Base-by-base conservation (phyloP, 2,329 filamentous ascomycete species). In the Chaetomium sp. region DNA sequence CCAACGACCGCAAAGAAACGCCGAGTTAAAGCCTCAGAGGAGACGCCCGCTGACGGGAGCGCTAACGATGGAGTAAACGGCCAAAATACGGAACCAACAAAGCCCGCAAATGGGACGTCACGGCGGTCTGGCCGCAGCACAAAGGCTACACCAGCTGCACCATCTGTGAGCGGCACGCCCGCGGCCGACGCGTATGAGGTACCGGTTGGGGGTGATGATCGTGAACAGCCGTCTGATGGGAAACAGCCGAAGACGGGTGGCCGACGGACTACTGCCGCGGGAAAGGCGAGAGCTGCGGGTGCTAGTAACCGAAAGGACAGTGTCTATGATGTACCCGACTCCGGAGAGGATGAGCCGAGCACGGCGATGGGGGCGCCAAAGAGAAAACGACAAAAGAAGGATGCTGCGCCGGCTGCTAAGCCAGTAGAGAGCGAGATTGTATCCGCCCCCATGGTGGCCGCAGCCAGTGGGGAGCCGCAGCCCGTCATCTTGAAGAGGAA, bases 311-410 rank as follows among this genome's bases (percentile, higher is more conserved):
- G 46, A n/a, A 61, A 49, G 27, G 54, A 49, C 35, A 64, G 58
- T 40, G 55, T 62, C 37, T 68, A 64, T 53, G 65, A 68, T 38
- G 59, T 68, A 19, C 66, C 65, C 6, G 65, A 66, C 52, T 65
- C 63, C 11, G 59, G 43, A 1, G 59, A 61, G 41, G 62, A 64
- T 44, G 62, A 63, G 51, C 45, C 62, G 33, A 37, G 32, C 37
- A 27, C 52, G 2, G 27, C 58, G 6, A 40, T 38, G n/a, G 49
- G 57, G 2, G 42, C 52, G 5, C 6, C 46, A 4, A 48, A 37
- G 12, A 41, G 33, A 9, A 51, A 37, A 12, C 48, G 33, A 6
- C 37, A 41, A 10, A 49, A 50, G 44, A 19, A 48, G 3, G 6
- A 5, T 27, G 27, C 11, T 14, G 40, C 19, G 19, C 19, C 55